Evolutionary conservation across 331 rosid species (phyloP), one percentile per base, ranked within the genome.

Genomic region (Rosa hybrid): DNA sequence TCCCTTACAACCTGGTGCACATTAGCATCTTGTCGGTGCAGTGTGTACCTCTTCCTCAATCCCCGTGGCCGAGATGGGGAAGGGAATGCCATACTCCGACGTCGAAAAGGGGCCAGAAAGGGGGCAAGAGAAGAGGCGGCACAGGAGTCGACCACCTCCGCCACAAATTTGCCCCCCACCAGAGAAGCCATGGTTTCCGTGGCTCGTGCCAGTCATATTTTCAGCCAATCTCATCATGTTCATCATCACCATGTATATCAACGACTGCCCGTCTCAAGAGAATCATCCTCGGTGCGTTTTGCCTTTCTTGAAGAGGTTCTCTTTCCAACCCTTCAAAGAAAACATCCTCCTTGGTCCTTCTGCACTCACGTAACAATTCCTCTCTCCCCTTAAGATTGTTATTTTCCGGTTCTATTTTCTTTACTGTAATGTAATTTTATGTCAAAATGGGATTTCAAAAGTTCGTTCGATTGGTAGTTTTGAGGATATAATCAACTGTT

Each of bases 291-390:
- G 12, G 6, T 95, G 99, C 67, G 69, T 95, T 46, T 25, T 89
- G 78, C 10, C 82, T 0, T 20, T 76, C 8, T 73, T 96, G 18
- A 92, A 88, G 39, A 90, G 92, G 21, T 90, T 86, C 82, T 88
- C 98, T 71, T 96, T 93, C 81, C 88, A 96, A 74, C 97, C 99
- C n/a, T 83, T 88, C 71, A 49, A 25, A 1, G 91, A 91, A 86
- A 95, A 95, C 75, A 87, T 88, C 42, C 94, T 93, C 83, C 84
- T 95, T 59, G 99, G 99, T 80, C 98, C 98, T 73, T 56, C 96
- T 6, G 50, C 74, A 51, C 59, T 27, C 79, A 83, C 91, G 97
- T 91, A 82, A 44, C 81, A 53, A 73, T 57, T 57, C 39, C 38
- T 13, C 44, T 34, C 13, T 44, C 9, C 8, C 44, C 38, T 30